Conservation (phyloP, 257 asterid species). For the Solanum paucissectum region DNA sequence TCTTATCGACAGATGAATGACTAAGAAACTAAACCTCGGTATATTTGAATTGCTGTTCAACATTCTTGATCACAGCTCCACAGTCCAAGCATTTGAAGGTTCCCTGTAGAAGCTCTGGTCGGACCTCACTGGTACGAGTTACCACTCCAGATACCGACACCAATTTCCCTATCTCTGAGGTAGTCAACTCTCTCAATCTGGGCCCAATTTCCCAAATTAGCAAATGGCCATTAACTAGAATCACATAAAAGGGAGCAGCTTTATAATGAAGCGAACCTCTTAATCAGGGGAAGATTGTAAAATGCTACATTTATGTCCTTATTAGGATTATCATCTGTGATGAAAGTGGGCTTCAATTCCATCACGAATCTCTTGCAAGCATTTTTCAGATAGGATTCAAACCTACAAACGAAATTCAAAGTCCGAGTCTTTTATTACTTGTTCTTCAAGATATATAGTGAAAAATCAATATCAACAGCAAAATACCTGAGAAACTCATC, state of each 20-base stretch:
- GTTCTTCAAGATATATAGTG: not conserved
- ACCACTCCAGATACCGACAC: conserved; percentile 93
- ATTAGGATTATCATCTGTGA: conserved; percentile 66
- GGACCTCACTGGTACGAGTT: conserved; percentile 91
- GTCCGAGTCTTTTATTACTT: not conserved
- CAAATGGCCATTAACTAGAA: not conserved
- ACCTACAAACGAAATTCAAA: conserved; percentile 5
- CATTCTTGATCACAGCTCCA: conserved; percentile 54
- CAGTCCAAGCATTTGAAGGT: conserved; percentile 93
- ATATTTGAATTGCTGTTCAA: conserved; percentile 92
- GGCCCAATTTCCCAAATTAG: not conserved
- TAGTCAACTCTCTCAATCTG: conserved; percentile 74
- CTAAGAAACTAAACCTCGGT: conserved; percentile 51
- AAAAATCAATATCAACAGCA: not conserved
- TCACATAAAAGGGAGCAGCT: not conserved
- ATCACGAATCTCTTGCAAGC: conserved; percentile 84
- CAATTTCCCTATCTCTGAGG: conserved; percentile 80
- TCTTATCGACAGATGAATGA: too few species aligned
- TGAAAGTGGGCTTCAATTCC: conserved; percentile 69
- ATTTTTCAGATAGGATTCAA: conserved; percentile 68
- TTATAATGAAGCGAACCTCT: conserved; percentile 20
- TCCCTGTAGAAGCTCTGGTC: conserved; percentile 89
- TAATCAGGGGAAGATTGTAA: conserved; percentile 70
- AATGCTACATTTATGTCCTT: conserved; percentile 88
- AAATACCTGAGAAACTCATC: conserved; percentile 64